A percentile compares a stretch with the other conserved stretches of the same genome.
phyloP scores from a whole-genome alignment of 2,329 filamentous ascomycete species.

The Neocucurbitaria cava region DNA sequence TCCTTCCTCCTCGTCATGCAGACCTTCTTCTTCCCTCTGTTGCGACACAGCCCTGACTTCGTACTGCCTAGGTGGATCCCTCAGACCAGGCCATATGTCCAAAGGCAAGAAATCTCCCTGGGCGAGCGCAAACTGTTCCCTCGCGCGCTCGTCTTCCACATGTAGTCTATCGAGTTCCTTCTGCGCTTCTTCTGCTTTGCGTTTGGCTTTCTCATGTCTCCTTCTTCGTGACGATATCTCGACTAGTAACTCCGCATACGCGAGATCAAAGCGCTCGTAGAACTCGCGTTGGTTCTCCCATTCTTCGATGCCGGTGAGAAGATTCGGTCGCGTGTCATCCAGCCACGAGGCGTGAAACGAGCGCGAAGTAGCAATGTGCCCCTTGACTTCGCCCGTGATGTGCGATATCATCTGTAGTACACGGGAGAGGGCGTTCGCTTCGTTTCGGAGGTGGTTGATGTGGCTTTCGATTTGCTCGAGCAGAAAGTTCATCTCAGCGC shows the following conservation, averaged over 20 bases:
- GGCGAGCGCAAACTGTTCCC: constrained; percentile 80
- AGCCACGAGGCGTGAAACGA: constrained; percentile 71
- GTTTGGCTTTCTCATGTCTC: constrained; percentile 75
- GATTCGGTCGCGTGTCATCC: constrained; percentile 72
- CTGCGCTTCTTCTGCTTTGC: constrained; percentile 78
- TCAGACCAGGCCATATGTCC: constrained; percentile 78
- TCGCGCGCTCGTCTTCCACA: constrained; percentile 72
- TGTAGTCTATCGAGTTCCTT: constrained; percentile 78
- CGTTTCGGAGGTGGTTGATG: constrained; percentile 62
- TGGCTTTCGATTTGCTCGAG: constrained; percentile 70
- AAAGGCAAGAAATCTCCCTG: constrained; percentile 86
- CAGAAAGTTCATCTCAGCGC: constrained; percentile 77
- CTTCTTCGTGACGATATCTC: constrained; percentile 79
- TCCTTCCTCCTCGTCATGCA: constrained; percentile 5
- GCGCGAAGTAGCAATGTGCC: constrained; percentile 69
- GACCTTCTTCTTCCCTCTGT: constrained; percentile 23
- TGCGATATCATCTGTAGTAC: constrained; percentile 72
- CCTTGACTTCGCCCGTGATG: constrained; percentile 69
- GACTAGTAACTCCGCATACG: constrained; percentile 83
- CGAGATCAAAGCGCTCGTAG: constrained; percentile 84
- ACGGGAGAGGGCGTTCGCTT: constrained; percentile 65
- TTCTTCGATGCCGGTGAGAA: constrained; percentile 72
- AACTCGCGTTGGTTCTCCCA: constrained; percentile 80
- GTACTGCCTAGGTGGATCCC: constrained; percentile 44
- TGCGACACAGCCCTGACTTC: constrained; percentile 36